Evolutionary conservation across 208 protist species (phyloP).

Genomic region (Endotrypanum monterogeii): DNA sequence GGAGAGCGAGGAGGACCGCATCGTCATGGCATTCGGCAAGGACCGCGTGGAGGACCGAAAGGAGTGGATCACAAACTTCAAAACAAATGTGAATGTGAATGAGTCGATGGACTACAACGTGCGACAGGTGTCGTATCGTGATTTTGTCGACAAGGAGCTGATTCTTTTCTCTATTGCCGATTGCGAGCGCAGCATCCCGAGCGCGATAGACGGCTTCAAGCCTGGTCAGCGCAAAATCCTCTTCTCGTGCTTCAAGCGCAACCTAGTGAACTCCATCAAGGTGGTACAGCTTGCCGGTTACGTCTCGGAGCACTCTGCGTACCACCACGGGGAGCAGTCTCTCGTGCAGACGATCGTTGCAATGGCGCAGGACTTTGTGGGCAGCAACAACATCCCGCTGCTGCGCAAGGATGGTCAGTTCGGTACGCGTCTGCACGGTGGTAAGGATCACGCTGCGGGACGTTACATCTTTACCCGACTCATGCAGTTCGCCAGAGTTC

Average conservation of each 20-base stretch:
- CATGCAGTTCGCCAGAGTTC: slow-evolving; percentile 88
- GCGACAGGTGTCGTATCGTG: slow-evolving; percentile 89
- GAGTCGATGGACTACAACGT: slow-evolving; percentile 92
- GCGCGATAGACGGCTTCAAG: slow-evolving; percentile 99
- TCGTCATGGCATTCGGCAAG: slow-evolving; percentile 99
- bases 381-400: slow-evolving; percentile 99
- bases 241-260: slow-evolving; percentile 99
- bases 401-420: slow-evolving; percentile 98
- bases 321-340: slow-evolving; percentile 99
- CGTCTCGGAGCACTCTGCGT: slow-evolving; percentile 99
- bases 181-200: slow-evolving; percentile 95
- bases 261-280: slow-evolving; percentile 98
- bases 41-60: slow-evolving; percentile 98
- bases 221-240: slow-evolving; percentile 99
- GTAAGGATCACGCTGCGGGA: slow-evolving; percentile 98
- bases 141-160: slow-evolving; percentile 99
- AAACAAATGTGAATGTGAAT: slow-evolving; percentile 80
- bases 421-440: slow-evolving; percentile 98
- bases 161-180: slow-evolving; percentile 99
- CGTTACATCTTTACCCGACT: slow-evolving; percentile 99
- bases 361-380: slow-evolving; percentile 99
- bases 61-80: slow-evolving; percentile 96
- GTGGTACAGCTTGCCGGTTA: slow-evolving; percentile 99
- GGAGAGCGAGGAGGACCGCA: slow-evolving; percentile 90
- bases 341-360: slow-evolving; percentile 98